These are phyloP conservation scores for Magnusiomyces paraingens DNA, from an alignment of 1,139 yeast species.

Conservation along the genomic window DNA sequence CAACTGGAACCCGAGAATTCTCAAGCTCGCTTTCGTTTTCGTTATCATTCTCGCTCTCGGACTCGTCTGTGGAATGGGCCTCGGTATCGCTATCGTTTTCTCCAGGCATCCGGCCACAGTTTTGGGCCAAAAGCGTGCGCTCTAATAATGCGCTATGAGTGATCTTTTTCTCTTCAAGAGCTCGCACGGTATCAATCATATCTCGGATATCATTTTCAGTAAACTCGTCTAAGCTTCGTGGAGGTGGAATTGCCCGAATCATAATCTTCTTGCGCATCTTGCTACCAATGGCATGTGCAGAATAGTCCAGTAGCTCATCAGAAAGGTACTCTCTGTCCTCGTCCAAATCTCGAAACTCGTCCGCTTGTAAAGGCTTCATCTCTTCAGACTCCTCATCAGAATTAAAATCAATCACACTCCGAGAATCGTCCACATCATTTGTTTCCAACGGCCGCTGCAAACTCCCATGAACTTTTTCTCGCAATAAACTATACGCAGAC, in stretches of 20 bases:
- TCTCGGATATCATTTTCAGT: conserved; percentile 2
- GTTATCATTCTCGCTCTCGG: not conserved
- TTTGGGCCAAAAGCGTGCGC: conserved; percentile 1
- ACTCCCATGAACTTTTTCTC: conserved; percentile 2
- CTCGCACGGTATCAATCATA: conserved; percentile 2
- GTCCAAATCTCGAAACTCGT: not conserved
- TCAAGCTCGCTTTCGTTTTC: not conserved
- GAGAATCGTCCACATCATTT: not conserved
- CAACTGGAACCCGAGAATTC: not conserved
- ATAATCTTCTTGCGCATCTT: not conserved
- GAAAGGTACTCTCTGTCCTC: conserved; percentile 1
- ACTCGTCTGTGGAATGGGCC: not conserved
- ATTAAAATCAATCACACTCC: too few relatives aligned
- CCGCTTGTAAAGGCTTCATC: not conserved
- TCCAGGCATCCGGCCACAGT: not conserved
- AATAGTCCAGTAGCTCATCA: conserved; percentile 4
- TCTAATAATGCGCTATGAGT: conserved; percentile 1
- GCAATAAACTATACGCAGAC: not conserved
- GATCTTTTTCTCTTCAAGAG: not conserved
- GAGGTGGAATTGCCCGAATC: not conserved
- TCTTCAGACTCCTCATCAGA: not conserved
- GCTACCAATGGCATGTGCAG: not conserved
- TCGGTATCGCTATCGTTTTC: conserved; percentile 1
- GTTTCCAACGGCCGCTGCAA: not conserved
- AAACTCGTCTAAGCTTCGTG: conserved; percentile 2